Evolutionary conservation across 257 asterid species (phyloP).

Genomic region (Solanum chaucha): DNA sequence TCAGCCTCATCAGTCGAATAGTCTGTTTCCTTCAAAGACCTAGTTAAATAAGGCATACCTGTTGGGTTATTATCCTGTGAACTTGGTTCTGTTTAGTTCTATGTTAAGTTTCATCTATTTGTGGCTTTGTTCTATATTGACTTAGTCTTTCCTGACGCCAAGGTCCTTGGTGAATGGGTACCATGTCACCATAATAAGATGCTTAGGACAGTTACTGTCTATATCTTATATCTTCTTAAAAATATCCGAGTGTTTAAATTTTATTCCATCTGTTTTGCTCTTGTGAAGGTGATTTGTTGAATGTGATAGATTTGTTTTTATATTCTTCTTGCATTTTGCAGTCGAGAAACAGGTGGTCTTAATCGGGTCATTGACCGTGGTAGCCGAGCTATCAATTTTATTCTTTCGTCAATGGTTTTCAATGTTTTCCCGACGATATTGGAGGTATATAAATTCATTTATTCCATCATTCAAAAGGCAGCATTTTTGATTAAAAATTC

Average conservation of each 20-base stretch:
- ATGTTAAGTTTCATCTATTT: neutral
- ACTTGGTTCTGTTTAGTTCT: neutral
- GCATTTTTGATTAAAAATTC: neutral
- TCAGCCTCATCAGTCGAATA: neutral
- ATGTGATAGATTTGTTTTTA: neutral
- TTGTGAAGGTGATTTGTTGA: neutral
- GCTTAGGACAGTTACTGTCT: neutral
- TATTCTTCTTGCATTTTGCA: conserved; percentile 21
- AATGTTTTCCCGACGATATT: conserved; percentile 86
- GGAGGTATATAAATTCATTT: conserved; percentile 41
- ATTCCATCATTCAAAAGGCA: neutral
- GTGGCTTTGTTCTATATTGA: neutral
- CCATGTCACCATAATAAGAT: neutral
- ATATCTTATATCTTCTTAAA: neutral
- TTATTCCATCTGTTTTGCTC: neutral
- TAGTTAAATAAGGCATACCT: neutral
- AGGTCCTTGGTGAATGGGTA: neutral
- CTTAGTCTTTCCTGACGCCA: neutral
- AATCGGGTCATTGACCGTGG: conserved; percentile 95
- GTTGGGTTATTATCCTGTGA: neutral
- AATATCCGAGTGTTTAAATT: neutral
- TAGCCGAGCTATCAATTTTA: conserved; percentile 95
- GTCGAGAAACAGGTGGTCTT: conserved; percentile 98
- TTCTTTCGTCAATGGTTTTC: conserved; percentile 92
- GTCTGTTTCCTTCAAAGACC: neutral